Evolutionary conservation across 1,284 basidiomycete genomes (phyloP).

Genomic region (Anthracocystis panici-leucophaei): DNA sequence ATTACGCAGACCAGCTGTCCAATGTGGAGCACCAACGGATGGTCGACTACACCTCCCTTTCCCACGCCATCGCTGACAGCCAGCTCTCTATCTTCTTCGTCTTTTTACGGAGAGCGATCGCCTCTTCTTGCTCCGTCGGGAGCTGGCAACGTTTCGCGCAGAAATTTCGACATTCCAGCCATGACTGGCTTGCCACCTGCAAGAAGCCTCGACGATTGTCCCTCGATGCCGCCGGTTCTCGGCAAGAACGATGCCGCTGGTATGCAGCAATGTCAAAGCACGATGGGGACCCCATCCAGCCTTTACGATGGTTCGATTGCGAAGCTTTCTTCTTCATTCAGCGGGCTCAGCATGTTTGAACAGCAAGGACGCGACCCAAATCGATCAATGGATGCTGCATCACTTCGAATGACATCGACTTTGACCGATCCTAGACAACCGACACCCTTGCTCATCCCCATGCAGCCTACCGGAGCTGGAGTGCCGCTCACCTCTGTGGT

Average conservation of each 20-base stretch:
- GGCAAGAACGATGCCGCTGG: not conserved
- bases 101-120: constrained; percentile 27
- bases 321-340: constrained; percentile 19
- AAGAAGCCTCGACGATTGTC: constrained; percentile 11
- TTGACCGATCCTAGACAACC: constrained; percentile 14
- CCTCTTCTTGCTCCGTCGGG: constrained; percentile 11
- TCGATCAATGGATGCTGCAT: constrained; percentile 6
- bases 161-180: constrained; percentile 13
- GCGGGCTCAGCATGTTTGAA: constrained; percentile 10
- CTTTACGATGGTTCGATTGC: constrained; percentile 5
- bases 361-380: constrained; percentile 8
- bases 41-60: constrained; percentile 29
- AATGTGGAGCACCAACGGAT: constrained; percentile 16
- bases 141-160: constrained; percentile 6
- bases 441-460: constrained; percentile 39
- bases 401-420: constrained; percentile 13
- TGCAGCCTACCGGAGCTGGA: constrained; percentile 47
- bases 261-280: not conserved
- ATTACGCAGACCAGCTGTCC: constrained; percentile 2
- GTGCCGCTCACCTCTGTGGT: constrained; percentile 46
- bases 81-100: constrained; percentile 39
- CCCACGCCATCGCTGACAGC: constrained; percentile 31
- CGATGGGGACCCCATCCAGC: not conserved
- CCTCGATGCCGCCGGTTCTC: not conserved
- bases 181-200: constrained; percentile 17